Percentiles rank a stretch among this genome's conserved stretches.
These are phyloP conservation scores for Colletotrichum viniferum DNA, from an alignment of 2,329 filamentous ascomycete genomes.

Conservation along the genomic window DNA sequence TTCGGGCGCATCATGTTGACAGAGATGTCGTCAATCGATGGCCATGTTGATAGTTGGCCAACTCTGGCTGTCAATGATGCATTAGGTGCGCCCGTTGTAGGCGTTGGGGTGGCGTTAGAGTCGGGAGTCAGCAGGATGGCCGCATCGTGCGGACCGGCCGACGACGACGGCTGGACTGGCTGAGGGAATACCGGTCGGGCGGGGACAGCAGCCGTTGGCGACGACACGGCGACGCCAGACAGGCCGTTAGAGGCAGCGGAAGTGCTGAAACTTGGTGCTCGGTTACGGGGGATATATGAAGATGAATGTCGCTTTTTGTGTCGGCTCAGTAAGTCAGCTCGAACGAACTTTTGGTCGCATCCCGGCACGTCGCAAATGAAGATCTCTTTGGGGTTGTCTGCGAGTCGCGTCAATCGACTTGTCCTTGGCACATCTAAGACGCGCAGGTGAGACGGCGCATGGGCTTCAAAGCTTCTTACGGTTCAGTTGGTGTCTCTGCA, in stretches of 20 bases:
- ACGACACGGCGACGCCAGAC: background rate
- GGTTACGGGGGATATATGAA: constrained; percentile 54
- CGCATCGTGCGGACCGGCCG: constrained; percentile 47
- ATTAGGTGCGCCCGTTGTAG: constrained; percentile 24
- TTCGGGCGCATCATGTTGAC: constrained; percentile 42
- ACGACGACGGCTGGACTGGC: constrained; percentile 29
- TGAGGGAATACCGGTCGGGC: background rate
- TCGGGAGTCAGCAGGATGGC: constrained; percentile 50
- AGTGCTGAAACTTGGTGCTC: constrained; percentile 51
- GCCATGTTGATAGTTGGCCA: constrained; percentile 33
- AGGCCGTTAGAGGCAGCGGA: constrained; percentile 25
- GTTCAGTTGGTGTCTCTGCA: constrained; percentile 83
- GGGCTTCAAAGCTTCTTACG: constrained; percentile 42
- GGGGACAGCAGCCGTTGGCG: constrained; percentile 25
- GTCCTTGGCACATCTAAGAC: background rate
- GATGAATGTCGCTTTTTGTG: constrained; percentile 70
- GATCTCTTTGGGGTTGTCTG: constrained; percentile 81
- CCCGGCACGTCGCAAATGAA: constrained; percentile 77
- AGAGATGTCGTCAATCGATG: constrained; percentile 37
- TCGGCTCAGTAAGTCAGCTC: constrained; percentile 75
- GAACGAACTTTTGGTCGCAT: constrained; percentile 78
- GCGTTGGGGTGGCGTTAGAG: constrained; percentile 33
- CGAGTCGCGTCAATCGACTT: background rate
- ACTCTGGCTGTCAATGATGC: constrained; percentile 21
- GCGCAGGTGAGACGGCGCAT: background rate